Evolutionary conservation across 2,329 filamentous ascomycete genomes (phyloP).

Genomic region (Apiospora phragmitis): DNA sequence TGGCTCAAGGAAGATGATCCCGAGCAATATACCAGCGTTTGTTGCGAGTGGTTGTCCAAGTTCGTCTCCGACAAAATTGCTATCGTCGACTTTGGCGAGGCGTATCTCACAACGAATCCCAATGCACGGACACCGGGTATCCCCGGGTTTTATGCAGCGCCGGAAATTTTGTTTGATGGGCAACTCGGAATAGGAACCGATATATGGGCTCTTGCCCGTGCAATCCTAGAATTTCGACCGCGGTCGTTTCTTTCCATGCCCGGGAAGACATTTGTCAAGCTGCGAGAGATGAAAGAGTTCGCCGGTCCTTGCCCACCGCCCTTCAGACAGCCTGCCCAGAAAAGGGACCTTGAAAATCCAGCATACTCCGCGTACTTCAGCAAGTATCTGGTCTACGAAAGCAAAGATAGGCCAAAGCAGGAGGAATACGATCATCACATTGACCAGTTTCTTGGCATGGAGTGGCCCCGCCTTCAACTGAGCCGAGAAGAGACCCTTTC

Average conservation of each 20-base stretch:
- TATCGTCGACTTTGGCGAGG: background rate
- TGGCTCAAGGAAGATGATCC: background rate
- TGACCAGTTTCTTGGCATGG: background rate
- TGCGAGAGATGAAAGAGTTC: background rate
- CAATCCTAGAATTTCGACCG: background rate
- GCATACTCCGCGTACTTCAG: too few relatives aligned
- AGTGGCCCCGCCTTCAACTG: background rate
- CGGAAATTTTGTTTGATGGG: background rate
- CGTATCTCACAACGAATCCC: background rate
- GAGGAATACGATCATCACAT: background rate
- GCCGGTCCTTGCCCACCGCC: background rate
- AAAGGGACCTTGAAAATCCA: background rate
- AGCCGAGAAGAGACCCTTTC: background rate
- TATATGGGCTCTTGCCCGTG: background rate
- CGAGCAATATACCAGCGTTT: background rate
- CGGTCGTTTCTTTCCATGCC: too few relatives aligned
- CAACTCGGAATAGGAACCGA: background rate
- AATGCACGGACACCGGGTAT: background rate
- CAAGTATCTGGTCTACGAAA: too few relatives aligned
- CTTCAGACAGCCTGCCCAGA: background rate
- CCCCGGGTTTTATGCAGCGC: background rate
- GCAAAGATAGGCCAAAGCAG: too few relatives aligned
- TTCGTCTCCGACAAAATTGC: background rate
- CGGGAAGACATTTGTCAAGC: too few relatives aligned
- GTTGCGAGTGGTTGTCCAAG: background rate